phyloP scores from a whole-genome alignment of 192 early-diverging fungal genomes.

The Pilobolus umbonatus region DNA sequence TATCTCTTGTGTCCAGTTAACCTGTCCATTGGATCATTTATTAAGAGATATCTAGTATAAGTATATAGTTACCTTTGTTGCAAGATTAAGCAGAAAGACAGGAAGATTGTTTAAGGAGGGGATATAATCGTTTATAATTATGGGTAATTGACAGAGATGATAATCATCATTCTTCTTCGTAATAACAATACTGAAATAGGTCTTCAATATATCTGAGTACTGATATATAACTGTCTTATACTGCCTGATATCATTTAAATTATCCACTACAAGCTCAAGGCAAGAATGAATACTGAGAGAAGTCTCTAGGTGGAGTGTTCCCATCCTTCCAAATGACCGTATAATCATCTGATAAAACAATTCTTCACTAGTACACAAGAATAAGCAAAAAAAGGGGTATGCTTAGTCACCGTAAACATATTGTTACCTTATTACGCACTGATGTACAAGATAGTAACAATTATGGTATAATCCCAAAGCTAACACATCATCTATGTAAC shows the following conservation, averaged over 20 bases:
- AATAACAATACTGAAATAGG: background rate
- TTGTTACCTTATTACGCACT: background rate
- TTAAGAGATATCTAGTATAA: background rate
- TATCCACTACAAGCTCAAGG: too few species aligned
- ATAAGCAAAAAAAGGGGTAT: background rate
- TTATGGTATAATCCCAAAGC: background rate
- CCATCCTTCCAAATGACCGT: background rate
- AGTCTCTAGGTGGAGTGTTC: background rate
- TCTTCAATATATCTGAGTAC: too few species aligned
- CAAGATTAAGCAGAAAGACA: background rate
- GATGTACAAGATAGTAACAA: background rate
- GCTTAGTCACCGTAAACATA: background rate
- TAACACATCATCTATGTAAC: background rate
- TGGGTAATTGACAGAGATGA: background rate
- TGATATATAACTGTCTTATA: too few species aligned
- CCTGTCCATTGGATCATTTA: background rate
- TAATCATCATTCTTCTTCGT: background rate
- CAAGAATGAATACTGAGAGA: too few species aligned
- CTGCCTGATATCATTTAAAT: too few species aligned
- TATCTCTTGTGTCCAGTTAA: background rate
- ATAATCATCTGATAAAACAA: conserved; percentile 10
- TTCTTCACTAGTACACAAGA: background rate
- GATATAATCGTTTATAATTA: background rate
- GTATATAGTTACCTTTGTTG: background rate
- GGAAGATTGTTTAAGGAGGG: conserved; percentile 1